A percentile compares a stretch with the other conserved stretches of the same genome.
phyloP scores from a whole-genome alignment of 768 basidiomycete genomes.

The Leccinellum luteum region DNA sequence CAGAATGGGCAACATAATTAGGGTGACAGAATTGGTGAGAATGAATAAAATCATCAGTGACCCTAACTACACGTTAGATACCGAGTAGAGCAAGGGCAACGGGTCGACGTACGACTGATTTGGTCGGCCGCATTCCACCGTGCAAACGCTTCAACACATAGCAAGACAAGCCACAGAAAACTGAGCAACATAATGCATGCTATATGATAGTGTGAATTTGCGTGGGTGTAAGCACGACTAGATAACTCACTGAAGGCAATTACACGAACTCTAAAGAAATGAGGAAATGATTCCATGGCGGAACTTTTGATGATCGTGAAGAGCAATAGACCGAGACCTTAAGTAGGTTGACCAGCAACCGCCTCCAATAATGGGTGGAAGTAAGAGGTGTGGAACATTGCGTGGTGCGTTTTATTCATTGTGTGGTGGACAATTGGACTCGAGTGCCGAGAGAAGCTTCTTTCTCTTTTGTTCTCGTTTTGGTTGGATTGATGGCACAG shows the following conservation, averaged over 20 bases:
- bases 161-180: constrained; percentile 47
- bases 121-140: constrained; percentile 46
- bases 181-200: constrained; percentile 43
- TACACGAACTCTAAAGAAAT: constrained; percentile 31
- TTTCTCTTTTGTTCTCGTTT: constrained; percentile 24
- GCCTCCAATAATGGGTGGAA: constrained; percentile 13
- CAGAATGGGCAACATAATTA: constrained; percentile 43
- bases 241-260: constrained; percentile 28
- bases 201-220: constrained; percentile 18
- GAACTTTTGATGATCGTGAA: not conserved
- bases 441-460: not conserved
- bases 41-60: constrained; percentile 47
- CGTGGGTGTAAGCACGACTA: not conserved
- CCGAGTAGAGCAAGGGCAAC: not conserved
- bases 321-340: constrained; percentile 12
- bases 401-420: constrained; percentile 8
- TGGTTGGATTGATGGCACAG: not conserved
- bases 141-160: constrained; percentile 45
- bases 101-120: constrained; percentile 43
- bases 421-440: constrained; percentile 15
- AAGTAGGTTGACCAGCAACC: constrained; percentile 18
- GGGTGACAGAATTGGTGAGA: constrained; percentile 37
- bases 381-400: not conserved
- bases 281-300: constrained; percentile 30
- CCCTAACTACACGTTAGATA: constrained; percentile 5